phyloP scores from a whole-genome alignment of 2,329 filamentous ascomycete genomes.

The Xylaria sp. region DNA sequence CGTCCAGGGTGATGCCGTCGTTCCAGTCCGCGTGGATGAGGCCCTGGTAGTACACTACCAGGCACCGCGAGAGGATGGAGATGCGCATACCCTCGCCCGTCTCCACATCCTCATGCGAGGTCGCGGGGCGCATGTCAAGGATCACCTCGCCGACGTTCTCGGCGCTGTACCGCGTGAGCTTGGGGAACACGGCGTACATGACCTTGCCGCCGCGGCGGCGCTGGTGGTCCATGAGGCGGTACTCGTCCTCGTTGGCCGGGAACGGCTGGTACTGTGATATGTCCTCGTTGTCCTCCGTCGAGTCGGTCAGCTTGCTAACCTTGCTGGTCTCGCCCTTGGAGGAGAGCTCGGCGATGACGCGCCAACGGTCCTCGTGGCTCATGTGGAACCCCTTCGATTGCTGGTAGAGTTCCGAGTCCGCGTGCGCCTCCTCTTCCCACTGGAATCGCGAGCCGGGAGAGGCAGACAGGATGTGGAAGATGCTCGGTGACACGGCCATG shows the following conservation, averaged over 20 bases:
- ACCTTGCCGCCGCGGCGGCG: constrained; percentile 41
- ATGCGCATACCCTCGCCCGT: constrained; percentile 36
- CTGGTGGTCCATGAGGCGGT: constrained; percentile 26
- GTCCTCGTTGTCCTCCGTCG: not conserved
- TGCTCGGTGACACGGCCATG: constrained; percentile 37
- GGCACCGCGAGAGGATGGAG: constrained; percentile 31
- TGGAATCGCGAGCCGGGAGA: constrained; percentile 41
- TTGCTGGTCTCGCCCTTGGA: not conserved
- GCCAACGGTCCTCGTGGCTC: constrained; percentile 27
- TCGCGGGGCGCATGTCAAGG: not conserved
- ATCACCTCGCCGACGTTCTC: constrained; percentile 29
- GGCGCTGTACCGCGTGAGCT: constrained; percentile 38
- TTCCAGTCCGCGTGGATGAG: constrained; percentile 33
- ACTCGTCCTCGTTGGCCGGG: constrained; percentile 20
- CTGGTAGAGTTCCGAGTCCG: constrained; percentile 33
- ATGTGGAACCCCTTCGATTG: constrained; percentile 31
- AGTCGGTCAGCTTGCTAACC: not conserved
- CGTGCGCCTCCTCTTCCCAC: constrained; percentile 34
- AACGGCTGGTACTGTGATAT: constrained; percentile 2
- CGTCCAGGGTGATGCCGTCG: constrained; percentile 31
- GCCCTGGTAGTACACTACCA: constrained; percentile 43
- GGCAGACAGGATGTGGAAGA: constrained; percentile 41
- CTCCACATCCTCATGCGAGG: not conserved
- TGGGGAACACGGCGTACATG: constrained; percentile 43
- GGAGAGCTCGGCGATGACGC: constrained; percentile 11